These are phyloP conservation scores for Pyricularia sp. DNA, from an alignment of 2,329 filamentous ascomycete species.

Conservation along the genomic window DNA sequence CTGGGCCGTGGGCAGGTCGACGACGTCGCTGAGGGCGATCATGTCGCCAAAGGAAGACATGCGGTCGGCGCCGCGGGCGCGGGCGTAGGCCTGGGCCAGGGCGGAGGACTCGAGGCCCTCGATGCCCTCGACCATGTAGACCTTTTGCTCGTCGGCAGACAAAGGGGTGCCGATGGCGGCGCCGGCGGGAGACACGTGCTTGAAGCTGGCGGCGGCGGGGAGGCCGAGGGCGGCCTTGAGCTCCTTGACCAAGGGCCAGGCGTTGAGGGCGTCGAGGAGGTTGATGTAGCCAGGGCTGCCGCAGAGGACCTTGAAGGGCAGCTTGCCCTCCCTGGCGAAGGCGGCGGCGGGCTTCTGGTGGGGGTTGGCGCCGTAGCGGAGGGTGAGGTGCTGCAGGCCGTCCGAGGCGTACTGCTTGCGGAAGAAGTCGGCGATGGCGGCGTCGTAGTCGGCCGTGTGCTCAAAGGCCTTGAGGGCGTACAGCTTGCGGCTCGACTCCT, in stretches of 20 bases:
- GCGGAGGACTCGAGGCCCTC: constrained; percentile 72
- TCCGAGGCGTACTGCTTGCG: constrained; percentile 88
- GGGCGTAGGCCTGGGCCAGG: constrained; percentile 88
- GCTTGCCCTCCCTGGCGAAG: constrained; percentile 54
- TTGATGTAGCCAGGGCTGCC: constrained; percentile 96
- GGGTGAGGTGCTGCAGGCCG: constrained; percentile 67
- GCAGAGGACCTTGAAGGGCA: constrained; percentile 90
- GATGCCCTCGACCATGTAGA: constrained; percentile 97
- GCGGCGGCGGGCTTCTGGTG: constrained; percentile 95
- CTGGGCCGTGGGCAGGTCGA: constrained; percentile 86
- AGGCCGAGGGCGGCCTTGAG: constrained; percentile 76
- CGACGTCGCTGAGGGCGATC: constrained; percentile 81
- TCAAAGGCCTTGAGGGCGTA: constrained; percentile 97
- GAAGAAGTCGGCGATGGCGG: constrained; percentile 92
- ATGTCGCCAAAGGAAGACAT: constrained; percentile 99
- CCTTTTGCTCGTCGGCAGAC: constrained; percentile 78
- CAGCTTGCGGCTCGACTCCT: constrained; percentile 69
- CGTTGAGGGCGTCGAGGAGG: constrained; percentile 88
- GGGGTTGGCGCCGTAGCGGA: constrained; percentile 93
- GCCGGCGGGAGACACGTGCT: constrained; percentile 94
- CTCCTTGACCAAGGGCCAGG: constrained; percentile 95
- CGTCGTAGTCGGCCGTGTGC: constrained; percentile 94
- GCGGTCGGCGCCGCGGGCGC: constrained; percentile 87
- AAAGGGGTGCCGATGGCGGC: constrained; percentile 87
- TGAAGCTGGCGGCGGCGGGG: constrained; percentile 93